These are phyloP conservation scores for Incumbomyces lentus DNA, from an alignment of 2,329 filamentous ascomycete genomes.

Conservation along the genomic window DNA sequence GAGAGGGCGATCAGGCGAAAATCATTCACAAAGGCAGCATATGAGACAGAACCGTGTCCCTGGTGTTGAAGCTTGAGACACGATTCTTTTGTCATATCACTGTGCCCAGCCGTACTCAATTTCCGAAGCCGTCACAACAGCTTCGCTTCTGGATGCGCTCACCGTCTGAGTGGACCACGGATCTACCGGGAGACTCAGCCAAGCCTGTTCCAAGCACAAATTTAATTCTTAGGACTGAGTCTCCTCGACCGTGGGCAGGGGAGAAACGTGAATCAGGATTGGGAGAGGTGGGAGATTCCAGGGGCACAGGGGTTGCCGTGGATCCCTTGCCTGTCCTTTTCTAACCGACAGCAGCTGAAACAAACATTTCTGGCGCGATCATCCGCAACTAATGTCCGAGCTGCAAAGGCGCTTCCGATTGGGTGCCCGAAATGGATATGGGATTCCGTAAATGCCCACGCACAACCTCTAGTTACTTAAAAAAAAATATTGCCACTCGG, in stretches of 20 bases:
- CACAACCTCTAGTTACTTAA: too few relatives aligned
- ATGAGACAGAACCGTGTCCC: conserved; percentile 4
- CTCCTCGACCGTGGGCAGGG: background rate
- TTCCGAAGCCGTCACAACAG: conserved; percentile 1
- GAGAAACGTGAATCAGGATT: conserved; percentile 1
- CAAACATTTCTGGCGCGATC: conserved; percentile 4
- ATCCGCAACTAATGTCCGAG: background rate
- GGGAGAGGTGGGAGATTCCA: background rate
- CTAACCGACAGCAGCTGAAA: conserved; percentile 2
- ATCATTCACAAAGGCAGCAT: conserved; percentile 1
- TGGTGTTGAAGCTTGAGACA: background rate
- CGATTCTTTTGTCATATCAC: conserved; percentile 3
- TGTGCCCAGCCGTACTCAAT: conserved; percentile 4
- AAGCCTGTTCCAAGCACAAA: conserved; percentile 1
- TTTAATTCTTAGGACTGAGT: conserved; percentile 1
- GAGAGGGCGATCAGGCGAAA: background rate
- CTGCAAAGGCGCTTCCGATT: background rate
- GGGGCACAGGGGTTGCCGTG: background rate
- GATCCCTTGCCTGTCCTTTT: background rate
- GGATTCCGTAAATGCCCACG: too few relatives aligned
- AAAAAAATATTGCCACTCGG: too few relatives aligned
- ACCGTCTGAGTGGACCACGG: background rate
- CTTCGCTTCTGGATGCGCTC: conserved; percentile 2
- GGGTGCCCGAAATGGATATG: background rate
- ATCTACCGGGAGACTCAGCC: background rate